Conservation (phyloP, 2,329 filamentous ascomycete genomes). For the Colletotrichum sp. region DNA sequence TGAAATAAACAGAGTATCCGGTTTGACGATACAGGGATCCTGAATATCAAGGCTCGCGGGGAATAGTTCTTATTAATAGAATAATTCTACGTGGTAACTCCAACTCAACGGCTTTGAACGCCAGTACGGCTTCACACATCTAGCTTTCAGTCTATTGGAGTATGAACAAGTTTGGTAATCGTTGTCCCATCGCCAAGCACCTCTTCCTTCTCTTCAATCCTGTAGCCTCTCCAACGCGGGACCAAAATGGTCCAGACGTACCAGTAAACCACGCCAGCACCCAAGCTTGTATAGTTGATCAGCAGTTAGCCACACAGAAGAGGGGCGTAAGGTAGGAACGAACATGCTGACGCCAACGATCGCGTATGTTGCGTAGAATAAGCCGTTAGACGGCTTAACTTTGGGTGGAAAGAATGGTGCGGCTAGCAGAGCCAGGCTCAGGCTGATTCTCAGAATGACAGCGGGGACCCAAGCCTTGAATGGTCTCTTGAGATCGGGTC, state of each 20-base stretch:
- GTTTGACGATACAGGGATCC: neutral
- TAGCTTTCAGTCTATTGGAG: neutral
- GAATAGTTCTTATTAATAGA: neutral
- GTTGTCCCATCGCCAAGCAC: constrained; percentile 70
- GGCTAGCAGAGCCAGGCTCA: constrained; percentile 60
- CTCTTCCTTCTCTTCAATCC: constrained; percentile 64
- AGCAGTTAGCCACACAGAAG: neutral
- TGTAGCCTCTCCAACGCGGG: constrained; percentile 64
- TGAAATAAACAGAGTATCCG: neutral
- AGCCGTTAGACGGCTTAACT: constrained; percentile 44
- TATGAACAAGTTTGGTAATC: constrained; percentile 60
- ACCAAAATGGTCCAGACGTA: constrained; percentile 67
- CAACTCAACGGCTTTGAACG: neutral
- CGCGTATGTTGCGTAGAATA: constrained; percentile 61
- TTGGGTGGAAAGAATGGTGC: constrained; percentile 68
- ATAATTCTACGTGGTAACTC: accelerated
- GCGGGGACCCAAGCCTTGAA: constrained; percentile 70
- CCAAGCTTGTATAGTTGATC: constrained; percentile 47
- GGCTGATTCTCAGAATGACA: constrained; percentile 56
- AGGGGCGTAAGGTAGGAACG: constrained; percentile 30
- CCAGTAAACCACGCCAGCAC: constrained; percentile 70
- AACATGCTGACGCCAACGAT: constrained; percentile 58
- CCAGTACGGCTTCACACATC: neutral
- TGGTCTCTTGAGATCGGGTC: constrained; percentile 65
- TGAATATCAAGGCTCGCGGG: neutral